Evolutionary conservation across 2,329 filamentous ascomycete genomes (phyloP), one percentile per base, ranked within the genome.

Genomic region (Penicillium sp.): DNA sequence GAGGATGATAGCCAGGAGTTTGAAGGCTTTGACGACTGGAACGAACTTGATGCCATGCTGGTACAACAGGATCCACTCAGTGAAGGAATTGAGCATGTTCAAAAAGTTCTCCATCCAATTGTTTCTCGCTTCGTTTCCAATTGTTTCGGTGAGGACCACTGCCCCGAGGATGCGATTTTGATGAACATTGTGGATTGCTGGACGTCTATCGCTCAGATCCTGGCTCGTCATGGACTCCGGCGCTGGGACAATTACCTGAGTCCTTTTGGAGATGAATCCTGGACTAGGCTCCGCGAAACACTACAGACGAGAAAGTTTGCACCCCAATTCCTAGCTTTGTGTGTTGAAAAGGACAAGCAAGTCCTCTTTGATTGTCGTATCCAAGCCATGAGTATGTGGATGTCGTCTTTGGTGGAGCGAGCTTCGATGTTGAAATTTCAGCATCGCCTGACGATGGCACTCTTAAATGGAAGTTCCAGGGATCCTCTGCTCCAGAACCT

Each of bases 1-100:
- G 76, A 70, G 39, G 79, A 82, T 36, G 80, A 83, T 37, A 83
- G 79, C 47, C 80, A 83, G 56, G 79, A 83, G 32, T 83, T 80
- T 52, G 79, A 79, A 19, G 78, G 79, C 42, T 78, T 80, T 51
- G 79, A 79, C 25, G 78, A 80, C 43, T 78, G 74, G 65, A 66
- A 72, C 15, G 78, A 70, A 14, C 65, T 81, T 34, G 73, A 77
- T 41, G 73, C 75, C 26, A 54, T 61, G 3, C 63, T 68, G 28
- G 50, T 61, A 6, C 60, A 64, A 17, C 54, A 63, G 25, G 31
- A 34, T 18, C 40, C 53, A 18, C 40, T 52, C 10, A 50, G 45
- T 17, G 47, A 52, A 33, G 59, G 50, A 16, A 53, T 65, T 23
- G 52, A 57, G 31, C 54, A 62, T 33, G 54, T 74, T 20, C 56